A percentile compares a stretch with the other conserved stretches of the same genome.
These are phyloP conservation scores for Pichia exigua DNA, from an alignment of 805 yeast genomes.

Conservation along the genomic window DNA sequence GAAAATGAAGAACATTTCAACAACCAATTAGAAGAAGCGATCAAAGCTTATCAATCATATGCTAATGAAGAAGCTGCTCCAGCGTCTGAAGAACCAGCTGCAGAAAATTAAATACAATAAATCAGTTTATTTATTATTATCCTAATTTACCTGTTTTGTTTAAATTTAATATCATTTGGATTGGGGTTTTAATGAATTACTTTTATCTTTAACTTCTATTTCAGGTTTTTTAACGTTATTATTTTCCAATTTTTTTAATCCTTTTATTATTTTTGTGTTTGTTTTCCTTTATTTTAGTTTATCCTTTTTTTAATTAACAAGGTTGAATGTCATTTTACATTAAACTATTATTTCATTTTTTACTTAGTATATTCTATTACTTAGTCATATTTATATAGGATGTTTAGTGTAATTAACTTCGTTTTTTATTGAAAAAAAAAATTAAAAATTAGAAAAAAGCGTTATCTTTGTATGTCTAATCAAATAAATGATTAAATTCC, in stretches of 20 bases:
- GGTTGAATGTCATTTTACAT: not conserved
- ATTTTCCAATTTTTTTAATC: conserved; percentile 3
- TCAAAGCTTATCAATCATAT: conserved; percentile 88
- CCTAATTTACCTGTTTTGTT: not conserved
- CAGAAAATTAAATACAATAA: not conserved
- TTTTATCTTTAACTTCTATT: not conserved
- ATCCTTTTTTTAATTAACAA: not conserved
- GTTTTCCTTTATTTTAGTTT: conserved; percentile 3
- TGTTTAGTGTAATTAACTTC: conserved; percentile 8
- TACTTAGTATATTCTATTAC: conserved; percentile 4
- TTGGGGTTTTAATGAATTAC: conserved; percentile 3
- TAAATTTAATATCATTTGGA: not conserved
- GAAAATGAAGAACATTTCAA: conserved; percentile 86
- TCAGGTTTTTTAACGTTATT: conserved; percentile 4
- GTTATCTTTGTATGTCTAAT: not conserved
- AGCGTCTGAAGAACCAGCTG: conserved; percentile 6
- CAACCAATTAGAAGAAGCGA: conserved; percentile 90
- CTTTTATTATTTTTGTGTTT: conserved; percentile 6
- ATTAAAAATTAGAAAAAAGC: not conserved
- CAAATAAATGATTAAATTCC: conserved; percentile 26
- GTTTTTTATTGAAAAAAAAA: conserved; percentile 2
- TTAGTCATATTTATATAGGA: conserved; percentile 4
- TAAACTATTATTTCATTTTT: not conserved
- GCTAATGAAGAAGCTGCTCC: conserved; percentile 36
- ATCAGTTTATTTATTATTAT: not conserved